These are phyloP conservation scores for Stereum hirsutum DNA, from an alignment of 1,284 basidiomycete genomes.

Conservation along the genomic window DNA sequence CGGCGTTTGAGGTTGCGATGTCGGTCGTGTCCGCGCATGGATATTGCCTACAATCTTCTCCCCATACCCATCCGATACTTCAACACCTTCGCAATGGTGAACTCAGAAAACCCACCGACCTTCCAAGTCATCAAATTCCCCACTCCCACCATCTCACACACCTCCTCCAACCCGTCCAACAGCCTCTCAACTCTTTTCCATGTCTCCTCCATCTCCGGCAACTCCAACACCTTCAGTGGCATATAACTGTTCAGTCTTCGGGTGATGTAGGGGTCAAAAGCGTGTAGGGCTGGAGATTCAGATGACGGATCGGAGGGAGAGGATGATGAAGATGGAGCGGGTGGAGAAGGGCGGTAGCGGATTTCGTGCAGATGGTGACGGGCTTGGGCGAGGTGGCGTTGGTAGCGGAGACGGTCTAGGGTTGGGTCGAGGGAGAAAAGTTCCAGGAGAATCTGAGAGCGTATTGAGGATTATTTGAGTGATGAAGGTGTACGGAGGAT, in stretches of 20 bases:
- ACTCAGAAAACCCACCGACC: constrained; percentile 25
- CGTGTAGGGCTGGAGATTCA: constrained; percentile 40
- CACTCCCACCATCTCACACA: constrained; percentile 34
- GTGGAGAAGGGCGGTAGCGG: constrained; percentile 22
- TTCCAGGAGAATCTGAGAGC: constrained; percentile 35
- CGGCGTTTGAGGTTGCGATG: neutral
- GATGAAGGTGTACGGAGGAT: neutral
- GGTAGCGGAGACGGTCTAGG: constrained; percentile 25
- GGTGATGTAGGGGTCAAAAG: constrained; percentile 65
- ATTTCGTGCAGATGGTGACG: constrained; percentile 33
- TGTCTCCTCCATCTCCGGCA: constrained; percentile 39
- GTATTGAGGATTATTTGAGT: constrained; percentile 1
- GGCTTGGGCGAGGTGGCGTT: constrained; percentile 28
- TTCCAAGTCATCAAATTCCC: constrained; percentile 50
- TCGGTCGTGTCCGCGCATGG: neutral
- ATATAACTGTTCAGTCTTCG: constrained; percentile 66
- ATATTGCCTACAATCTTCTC: neutral
- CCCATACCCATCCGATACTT: too few species aligned
- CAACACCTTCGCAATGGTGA: neutral
- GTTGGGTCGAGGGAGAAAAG: constrained; percentile 36
- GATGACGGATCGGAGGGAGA: constrained; percentile 25
- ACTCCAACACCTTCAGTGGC: constrained; percentile 54
- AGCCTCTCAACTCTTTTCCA: constrained; percentile 45
- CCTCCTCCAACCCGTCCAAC: constrained; percentile 49
- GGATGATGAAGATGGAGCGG: constrained; percentile 26